Percentiles rank a stretch among this genome's conserved stretches.
Evolutionary conservation across 1,139 yeast genomes (phyloP).

Genomic region (Zygosaccharomyces sapae): DNA sequence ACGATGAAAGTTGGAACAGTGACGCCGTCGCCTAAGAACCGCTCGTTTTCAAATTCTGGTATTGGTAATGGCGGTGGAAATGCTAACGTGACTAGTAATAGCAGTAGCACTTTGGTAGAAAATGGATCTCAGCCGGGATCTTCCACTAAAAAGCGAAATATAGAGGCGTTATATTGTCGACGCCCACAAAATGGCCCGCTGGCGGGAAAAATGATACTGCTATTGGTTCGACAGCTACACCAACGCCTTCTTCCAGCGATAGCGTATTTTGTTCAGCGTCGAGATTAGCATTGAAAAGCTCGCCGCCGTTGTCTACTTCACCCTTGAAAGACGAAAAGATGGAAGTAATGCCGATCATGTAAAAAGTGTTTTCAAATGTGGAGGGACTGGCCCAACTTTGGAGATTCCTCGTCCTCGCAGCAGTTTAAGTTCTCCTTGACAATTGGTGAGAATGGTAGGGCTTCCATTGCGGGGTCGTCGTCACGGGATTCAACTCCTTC

Average conservation of each 20-base stretch:
- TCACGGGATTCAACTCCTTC: background rate
- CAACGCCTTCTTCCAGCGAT: constrained; percentile 21
- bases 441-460: constrained; percentile 26
- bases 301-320: constrained; percentile 21
- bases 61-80: background rate
- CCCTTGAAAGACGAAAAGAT: constrained; percentile 9
- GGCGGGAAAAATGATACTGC: constrained; percentile 5
- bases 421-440: constrained; percentile 22
- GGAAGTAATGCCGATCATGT: too few species aligned
- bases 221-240: constrained; percentile 15
- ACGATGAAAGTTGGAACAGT: constrained; percentile 33
- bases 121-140: constrained; percentile 11
- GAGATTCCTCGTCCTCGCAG: constrained; percentile 6
- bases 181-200: constrained; percentile 22
- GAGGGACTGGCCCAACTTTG: background rate
- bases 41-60: constrained; percentile 11
- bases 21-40: constrained; percentile 28
- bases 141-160: constrained; percentile 26
- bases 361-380: too few species aligned
- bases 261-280: constrained; percentile 24
- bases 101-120: constrained; percentile 4
- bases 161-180: constrained; percentile 30
- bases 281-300: constrained; percentile 18
- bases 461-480: constrained; percentile 22
- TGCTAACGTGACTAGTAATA: constrained; percentile 3